Conservation (phyloP, 768 basidiomycete genomes). For the Lentinula detonsa region DNA sequence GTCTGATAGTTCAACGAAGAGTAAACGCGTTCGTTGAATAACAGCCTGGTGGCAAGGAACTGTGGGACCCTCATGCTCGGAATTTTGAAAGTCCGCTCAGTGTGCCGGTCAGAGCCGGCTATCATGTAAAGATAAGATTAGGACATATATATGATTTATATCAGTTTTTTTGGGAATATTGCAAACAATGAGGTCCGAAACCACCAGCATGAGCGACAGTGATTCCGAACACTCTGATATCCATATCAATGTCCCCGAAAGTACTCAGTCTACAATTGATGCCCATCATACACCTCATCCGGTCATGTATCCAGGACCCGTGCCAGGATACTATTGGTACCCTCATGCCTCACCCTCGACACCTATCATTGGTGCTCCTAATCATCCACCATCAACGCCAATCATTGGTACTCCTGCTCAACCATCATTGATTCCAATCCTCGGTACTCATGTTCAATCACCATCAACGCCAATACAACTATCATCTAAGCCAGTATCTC, state of each 20-base stretch:
- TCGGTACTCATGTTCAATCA: no score
- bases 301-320: not conserved
- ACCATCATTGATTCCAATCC: no score
- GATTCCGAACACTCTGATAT: not conserved
- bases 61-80: not conserved
- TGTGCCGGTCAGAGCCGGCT: not conserved
- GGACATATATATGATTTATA: not conserved
- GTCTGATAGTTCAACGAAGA: no score
- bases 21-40: no score
- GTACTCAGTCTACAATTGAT: not conserved
- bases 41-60: not conserved
- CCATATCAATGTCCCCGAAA: not conserved
- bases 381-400: no score
- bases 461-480: no score
- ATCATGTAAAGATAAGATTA: no score
- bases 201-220: not conserved
- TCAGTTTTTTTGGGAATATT: not conserved
- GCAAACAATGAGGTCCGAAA: not conserved
- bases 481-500: no score
- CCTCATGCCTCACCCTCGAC: not conserved
- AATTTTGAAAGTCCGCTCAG: not conserved
- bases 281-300: not conserved
- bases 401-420: no score
- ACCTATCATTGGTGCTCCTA: not conserved
- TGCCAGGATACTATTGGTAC: not conserved